phyloP scores from a whole-genome alignment of 2,329 filamentous ascomycete species.

The Fusarium pilosicola region DNA sequence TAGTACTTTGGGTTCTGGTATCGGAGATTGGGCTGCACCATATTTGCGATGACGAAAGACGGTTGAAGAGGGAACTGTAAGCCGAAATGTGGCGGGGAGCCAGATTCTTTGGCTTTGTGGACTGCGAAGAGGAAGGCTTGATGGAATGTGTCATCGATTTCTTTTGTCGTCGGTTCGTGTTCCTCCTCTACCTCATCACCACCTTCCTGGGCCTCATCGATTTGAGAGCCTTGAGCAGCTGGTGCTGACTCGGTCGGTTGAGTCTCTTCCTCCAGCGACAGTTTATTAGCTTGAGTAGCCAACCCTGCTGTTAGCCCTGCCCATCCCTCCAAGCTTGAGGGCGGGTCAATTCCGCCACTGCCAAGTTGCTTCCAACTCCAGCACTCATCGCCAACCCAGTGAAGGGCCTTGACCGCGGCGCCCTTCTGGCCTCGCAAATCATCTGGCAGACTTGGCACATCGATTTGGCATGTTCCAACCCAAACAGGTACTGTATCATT shows the following conservation, averaged over 20 bases:
- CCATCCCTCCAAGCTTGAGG: conserved; percentile 30
- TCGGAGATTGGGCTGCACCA: conserved; percentile 38
- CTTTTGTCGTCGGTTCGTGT: conserved; percentile 34
- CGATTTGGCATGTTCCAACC: conserved; percentile 34
- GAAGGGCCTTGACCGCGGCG: conserved; percentile 31
- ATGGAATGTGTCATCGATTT: conserved; percentile 30
- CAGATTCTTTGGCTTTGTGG: conserved; percentile 31
- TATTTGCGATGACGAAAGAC: conserved; percentile 38
- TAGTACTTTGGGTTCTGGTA: conserved; percentile 32
- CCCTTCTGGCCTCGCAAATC: conserved; percentile 35
- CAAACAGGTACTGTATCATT: conserved; percentile 37
- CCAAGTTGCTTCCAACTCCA: conserved; percentile 38
- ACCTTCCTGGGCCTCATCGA: background rate
- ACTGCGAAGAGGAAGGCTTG: conserved; percentile 37
- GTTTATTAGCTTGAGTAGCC: background rate
- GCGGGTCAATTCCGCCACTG: conserved; percentile 34
- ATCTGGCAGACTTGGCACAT: conserved; percentile 18
- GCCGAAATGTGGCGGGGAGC: conserved; percentile 23
- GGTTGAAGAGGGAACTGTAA: conserved; percentile 36
- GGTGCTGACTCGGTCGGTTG: background rate
- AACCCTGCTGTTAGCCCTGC: conserved; percentile 4
- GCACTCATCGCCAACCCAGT: conserved; percentile 39
- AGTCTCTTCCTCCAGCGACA: background rate
- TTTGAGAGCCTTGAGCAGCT: background rate
- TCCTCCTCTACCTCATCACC: conserved; percentile 4